phyloP scores from a whole-genome alignment of 2,329 filamentous ascomycete genomes.

The Neonectria neomacrospora region DNA sequence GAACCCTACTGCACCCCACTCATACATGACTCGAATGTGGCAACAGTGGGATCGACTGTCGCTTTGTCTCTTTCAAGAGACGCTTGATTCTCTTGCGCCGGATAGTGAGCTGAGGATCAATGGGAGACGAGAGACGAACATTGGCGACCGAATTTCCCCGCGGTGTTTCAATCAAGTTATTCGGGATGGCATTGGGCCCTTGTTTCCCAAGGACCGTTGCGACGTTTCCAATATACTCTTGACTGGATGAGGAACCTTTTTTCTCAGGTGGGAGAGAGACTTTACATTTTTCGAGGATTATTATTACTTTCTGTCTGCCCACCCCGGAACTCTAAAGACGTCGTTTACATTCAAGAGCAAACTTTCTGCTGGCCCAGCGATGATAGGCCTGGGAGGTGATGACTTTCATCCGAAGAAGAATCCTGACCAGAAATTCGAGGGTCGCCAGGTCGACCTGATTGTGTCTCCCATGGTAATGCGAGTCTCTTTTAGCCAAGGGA shows the following conservation, averaged over 20 bases:
- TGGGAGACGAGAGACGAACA: neutral
- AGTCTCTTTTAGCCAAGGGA: neutral
- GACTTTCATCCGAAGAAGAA: neutral
- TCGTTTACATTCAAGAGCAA: neutral
- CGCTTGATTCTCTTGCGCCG: neutral
- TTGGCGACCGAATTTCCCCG: neutral
- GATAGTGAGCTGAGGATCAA: no score
- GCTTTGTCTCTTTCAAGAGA: neutral
- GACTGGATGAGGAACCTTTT: neutral
- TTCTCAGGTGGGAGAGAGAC: accelerated
- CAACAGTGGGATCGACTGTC: neutral
- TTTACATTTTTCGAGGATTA: neutral
- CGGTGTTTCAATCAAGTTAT: neutral
- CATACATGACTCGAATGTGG: neutral
- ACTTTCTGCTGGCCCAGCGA: neutral
- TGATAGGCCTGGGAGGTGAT: neutral
- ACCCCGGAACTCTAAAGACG: neutral
- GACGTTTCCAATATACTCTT: neutral
- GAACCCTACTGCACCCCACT: neutral
- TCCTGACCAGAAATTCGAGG: neutral
- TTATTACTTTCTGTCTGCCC: neutral
- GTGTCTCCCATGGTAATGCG: neutral
- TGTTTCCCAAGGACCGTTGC: neutral
- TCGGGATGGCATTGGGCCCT: neutral
- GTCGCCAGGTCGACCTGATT: neutral